phyloP scores from a whole-genome alignment of 805 yeast genomes.

The Hemisphaericaspora nanyangensis region DNA sequence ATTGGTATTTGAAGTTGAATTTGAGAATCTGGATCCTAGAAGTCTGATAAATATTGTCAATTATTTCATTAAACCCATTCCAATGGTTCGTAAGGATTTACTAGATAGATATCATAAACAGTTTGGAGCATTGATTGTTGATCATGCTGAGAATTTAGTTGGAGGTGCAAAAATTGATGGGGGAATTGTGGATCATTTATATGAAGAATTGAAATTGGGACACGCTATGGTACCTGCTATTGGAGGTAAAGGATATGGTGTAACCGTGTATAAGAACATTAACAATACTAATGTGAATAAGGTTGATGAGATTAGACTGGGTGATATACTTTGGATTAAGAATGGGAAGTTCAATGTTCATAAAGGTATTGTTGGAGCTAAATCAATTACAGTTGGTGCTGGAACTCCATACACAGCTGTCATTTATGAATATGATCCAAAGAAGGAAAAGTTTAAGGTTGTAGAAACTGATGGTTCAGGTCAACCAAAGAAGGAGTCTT shows the following conservation, averaged over 20 bases:
- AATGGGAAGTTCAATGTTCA: constrained; percentile 72
- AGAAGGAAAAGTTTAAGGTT: constrained; percentile 68
- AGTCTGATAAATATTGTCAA: constrained; percentile 38
- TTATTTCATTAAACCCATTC: constrained; percentile 35
- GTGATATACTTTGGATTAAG: constrained; percentile 77
- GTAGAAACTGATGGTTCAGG: constrained; percentile 52
- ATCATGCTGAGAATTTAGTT: constrained; percentile 26
- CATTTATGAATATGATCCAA: constrained; percentile 68
- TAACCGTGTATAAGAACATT: constrained; percentile 54
- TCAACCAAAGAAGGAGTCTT: constrained; percentile 55
- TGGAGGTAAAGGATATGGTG: constrained; percentile 71
- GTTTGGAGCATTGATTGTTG: constrained; percentile 50
- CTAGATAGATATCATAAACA: constrained; percentile 47
- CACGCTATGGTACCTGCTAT: constrained; percentile 46
- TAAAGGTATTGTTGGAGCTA: constrained; percentile 42
- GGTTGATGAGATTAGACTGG: constrained; percentile 66
- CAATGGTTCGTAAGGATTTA: constrained; percentile 42
- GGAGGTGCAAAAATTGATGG: constrained; percentile 26
- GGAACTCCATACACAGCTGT: constrained; percentile 46
- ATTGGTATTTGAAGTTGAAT: constrained; percentile 54
- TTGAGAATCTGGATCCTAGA: constrained; percentile 51
- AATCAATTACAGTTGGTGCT: constrained; percentile 46
- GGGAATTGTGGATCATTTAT: constrained; percentile 20
- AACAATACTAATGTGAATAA: constrained; percentile 41
- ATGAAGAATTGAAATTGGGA: constrained; percentile 9